phyloP scores from a whole-genome alignment of 257 asterid species.

The Osmanthus fragrans region DNA sequence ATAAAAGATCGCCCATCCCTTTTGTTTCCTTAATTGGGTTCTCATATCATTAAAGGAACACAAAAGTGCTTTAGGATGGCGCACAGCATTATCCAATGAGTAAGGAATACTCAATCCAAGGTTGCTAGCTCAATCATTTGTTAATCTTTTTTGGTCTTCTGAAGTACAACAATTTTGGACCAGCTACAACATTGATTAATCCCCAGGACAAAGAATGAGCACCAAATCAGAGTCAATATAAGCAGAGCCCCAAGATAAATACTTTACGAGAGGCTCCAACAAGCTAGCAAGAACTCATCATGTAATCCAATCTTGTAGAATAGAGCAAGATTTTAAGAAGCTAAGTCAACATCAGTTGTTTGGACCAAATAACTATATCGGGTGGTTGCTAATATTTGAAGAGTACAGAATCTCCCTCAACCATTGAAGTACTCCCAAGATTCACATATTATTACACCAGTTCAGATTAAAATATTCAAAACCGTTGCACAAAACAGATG shows the following conservation, averaged over 20 bases:
- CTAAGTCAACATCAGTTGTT: background rate
- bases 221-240: background rate
- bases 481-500: background rate
- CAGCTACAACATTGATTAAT: background rate
- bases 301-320: background rate
- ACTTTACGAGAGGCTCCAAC: background rate
- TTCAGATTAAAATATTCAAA: background rate
- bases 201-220: background rate
- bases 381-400: background rate
- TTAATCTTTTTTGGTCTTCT: background rate
- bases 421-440: background rate
- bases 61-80: background rate
- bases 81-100: background rate
- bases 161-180: background rate
- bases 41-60: background rate
- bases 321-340: background rate
- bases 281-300: background rate
- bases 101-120: background rate
- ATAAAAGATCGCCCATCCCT: background rate
- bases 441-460: background rate
- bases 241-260: background rate
- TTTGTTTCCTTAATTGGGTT: background rate
- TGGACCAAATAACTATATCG: background rate
- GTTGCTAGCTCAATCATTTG: background rate
- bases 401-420: background rate